Evolutionary conservation across 176 grass and related monocot species (phyloP).

Genomic region (Melocanna baccifera): DNA sequence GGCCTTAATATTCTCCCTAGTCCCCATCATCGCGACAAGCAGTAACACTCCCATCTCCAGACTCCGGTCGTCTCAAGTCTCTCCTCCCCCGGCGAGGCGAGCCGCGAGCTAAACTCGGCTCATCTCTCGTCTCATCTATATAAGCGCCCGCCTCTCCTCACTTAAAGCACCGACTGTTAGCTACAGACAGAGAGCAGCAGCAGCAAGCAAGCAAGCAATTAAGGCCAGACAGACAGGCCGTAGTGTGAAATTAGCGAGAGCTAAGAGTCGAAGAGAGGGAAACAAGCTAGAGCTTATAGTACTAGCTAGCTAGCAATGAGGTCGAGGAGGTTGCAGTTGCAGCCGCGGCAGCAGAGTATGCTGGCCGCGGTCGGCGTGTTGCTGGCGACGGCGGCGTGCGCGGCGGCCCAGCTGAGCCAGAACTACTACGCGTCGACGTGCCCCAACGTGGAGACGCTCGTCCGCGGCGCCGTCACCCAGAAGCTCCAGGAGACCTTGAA

Average conservation of each 20-base stretch:
- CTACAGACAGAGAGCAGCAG: not conserved
- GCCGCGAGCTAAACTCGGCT: not conserved
- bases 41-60: not conserved
- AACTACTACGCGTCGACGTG: constrained; percentile 61
- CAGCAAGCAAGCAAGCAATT: not conserved
- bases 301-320: not conserved
- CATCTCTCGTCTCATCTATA: constrained; percentile 31
- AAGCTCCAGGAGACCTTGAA: constrained; percentile 48
- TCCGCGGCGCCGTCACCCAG: constrained; percentile 54
- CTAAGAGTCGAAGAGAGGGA: not conserved
- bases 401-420: constrained; percentile 36
- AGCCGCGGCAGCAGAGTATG: not conserved
- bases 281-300: not conserved
- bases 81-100: not conserved
- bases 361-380: not conserved
- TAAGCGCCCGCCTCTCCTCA: constrained; percentile 37
- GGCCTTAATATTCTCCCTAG: constrained; percentile 19
- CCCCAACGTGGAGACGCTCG: constrained; percentile 63
- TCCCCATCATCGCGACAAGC: constrained; percentile 33
- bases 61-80: not conserved
- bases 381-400: not conserved
- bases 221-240: constrained; percentile 4
- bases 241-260: not conserved
- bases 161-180: constrained; percentile 43
- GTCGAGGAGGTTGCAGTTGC: not conserved